Evolutionary conservation across 2,329 filamentous ascomycete species (phyloP), one percentile per base, ranked within the genome.

Genomic region (Fusarium xyrophilum): DNA sequence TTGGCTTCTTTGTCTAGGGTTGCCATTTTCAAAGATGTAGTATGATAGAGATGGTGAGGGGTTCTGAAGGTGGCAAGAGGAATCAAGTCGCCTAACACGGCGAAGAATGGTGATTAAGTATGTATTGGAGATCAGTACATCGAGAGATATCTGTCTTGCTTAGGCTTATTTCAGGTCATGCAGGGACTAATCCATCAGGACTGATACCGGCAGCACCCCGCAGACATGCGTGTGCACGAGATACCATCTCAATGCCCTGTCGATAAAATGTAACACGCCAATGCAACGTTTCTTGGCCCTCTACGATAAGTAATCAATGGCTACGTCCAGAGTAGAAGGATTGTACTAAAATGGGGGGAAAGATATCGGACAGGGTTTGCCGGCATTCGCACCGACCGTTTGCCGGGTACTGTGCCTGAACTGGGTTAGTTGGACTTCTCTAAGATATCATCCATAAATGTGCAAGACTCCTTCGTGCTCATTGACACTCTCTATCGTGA

Each of bases 321-420:
- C 10, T 28, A 19, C 8, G 7, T 14, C n/a, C n/a, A 15, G 19
- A 27, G n/a, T n/a, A n/a, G 23, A 28, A 51, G 32, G 21, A 28
- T 38, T 12, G 25, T n/a, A 15, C 47, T 51, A 51, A 51, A 51
- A 38, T 51, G 47, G 33, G 47, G 47, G 23, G 32, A 46, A 46
- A 46, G 43, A 21, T 30, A 46, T 11, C 13, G 19, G 43, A 21
- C 19, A 28, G 19, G 9, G 43, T 30, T 6, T 30, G 10, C 19
- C 19, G 42, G 42, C 42, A 46, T 46, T 46, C 19, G 42, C 42
- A 46, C 42, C 42, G 25, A 28, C 42, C 19, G 42, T 46, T 28
- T 46, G 25, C 43, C 43, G 43, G 43, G 6, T 46, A 46, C 12
- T 46, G 43, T 46, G 43, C 43, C 25, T 46, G 25, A 27, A 46